A percentile compares a stretch with the other conserved stretches of the same genome.
Evolutionary conservation across 495 filamentous ascomycete species (phyloP).

Genomic region (Neurospora tetrasperma): DNA sequence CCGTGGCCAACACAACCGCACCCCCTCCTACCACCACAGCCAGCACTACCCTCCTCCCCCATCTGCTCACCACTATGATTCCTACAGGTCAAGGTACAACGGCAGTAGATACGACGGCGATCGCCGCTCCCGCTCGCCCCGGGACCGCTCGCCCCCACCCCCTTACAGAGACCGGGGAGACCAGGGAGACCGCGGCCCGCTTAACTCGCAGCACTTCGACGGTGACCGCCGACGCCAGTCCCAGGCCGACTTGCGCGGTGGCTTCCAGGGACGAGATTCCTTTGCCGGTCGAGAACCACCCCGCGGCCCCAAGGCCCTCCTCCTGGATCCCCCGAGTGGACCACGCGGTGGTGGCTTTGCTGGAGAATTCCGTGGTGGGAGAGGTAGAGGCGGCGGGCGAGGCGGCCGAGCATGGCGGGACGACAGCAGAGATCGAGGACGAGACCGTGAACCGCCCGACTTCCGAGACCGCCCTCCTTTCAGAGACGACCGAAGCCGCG

Average conservation of each 20-base stretch:
- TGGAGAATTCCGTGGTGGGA: conserved; percentile 35
- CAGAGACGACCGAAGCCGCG: conserved; percentile 37
- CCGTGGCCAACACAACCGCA: not conserved
- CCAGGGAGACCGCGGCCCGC: conserved; percentile 21
- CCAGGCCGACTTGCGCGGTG: conserved; percentile 37
- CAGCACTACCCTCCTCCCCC: not conserved
- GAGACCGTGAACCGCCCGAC: conserved; percentile 44
- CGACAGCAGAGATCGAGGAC: conserved; percentile 52
- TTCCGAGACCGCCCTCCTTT: conserved; percentile 39
- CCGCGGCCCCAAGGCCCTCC: conserved; percentile 57
- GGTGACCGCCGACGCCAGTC: conserved; percentile 38
- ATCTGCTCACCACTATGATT: conserved; percentile 11
- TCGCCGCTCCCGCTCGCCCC: conserved; percentile 40
- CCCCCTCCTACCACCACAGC: not conserved
- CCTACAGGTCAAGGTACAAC: conserved; percentile 35
- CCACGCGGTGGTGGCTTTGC: conserved; percentile 39
- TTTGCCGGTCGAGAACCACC: conserved; percentile 44
- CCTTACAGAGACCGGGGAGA: conserved; percentile 44
- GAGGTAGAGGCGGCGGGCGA: conserved; percentile 27
- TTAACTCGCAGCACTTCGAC: conserved; percentile 35
- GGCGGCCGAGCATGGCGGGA: conserved; percentile 41
- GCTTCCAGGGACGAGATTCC: conserved; percentile 21
- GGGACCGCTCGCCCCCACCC: conserved; percentile 45
- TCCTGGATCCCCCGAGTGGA: conserved; percentile 51
- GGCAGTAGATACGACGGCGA: conserved; percentile 37